phyloP scores from a whole-genome alignment of 441 rosid genomes.

The Melastoma candidum region DNA sequence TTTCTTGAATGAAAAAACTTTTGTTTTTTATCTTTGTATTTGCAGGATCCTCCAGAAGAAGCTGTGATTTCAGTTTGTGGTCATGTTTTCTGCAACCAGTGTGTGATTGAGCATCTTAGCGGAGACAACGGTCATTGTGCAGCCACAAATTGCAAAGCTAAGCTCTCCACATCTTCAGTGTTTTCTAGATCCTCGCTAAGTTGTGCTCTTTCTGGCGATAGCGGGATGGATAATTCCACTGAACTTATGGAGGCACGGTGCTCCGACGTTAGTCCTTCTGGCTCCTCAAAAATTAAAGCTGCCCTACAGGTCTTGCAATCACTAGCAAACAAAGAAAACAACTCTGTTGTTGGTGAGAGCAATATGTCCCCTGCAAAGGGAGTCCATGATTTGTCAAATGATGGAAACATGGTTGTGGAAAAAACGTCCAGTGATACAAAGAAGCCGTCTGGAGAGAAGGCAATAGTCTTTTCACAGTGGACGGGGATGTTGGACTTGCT shows the following conservation, averaged over 20 bases:
- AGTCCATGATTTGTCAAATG: slow-evolving; percentile 7
- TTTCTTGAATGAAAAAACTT: neutral
- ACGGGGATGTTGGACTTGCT: slow-evolving; percentile 83
- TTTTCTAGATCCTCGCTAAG: slow-evolving; percentile 44
- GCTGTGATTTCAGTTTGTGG: slow-evolving; percentile 74
- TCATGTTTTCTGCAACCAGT: slow-evolving; percentile 88
- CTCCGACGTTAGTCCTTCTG: slow-evolving; percentile 20
- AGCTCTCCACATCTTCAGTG: slow-evolving; percentile 35
- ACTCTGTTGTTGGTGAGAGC: slow-evolving; percentile 17
- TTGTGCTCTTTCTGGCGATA: slow-evolving; percentile 30
- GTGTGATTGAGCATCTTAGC: slow-evolving; percentile 59
- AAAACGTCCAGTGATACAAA: slow-evolving; percentile 20
- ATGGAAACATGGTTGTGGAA: slow-evolving; percentile 10
- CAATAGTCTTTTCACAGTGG: slow-evolving; percentile 91
- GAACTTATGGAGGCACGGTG: slow-evolving; percentile 21
- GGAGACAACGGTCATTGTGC: slow-evolving; percentile 75
- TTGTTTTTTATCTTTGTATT: slow-evolving; percentile 2
- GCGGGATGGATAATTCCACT: slow-evolving; percentile 17
- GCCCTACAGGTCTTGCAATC: slow-evolving; percentile 67
- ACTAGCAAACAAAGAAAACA: slow-evolving; percentile 30
- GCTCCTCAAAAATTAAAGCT: slow-evolving; percentile 81
- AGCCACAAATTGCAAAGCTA: slow-evolving; percentile 41
- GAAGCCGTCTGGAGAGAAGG: slow-evolving; percentile 55
- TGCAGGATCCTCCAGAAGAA: slow-evolving; percentile 90
- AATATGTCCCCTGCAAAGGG: slow-evolving; percentile 9